Conservation (phyloP, 306 rosid species). For the Prunus padus region DNA sequence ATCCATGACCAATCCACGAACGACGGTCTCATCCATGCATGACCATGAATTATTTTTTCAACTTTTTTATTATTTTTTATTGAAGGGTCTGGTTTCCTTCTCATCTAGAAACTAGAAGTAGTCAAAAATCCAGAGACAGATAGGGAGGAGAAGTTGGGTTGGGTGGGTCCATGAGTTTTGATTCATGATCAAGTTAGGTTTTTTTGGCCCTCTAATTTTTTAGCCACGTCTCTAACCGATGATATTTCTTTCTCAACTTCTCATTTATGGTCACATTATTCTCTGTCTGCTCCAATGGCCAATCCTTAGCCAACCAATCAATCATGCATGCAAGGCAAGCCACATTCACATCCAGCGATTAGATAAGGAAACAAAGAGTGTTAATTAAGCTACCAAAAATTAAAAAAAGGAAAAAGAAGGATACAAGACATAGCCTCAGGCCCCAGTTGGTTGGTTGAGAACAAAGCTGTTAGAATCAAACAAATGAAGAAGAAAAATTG, state of each 20-base stretch:
- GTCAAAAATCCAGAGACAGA: slow-evolving; percentile 14
- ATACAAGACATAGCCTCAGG: not conserved
- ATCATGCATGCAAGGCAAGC: not conserved
- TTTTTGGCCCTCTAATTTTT: not conserved
- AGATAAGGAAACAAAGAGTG: not conserved
- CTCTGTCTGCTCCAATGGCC: not conserved
- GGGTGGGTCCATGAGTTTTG: slow-evolving; percentile 3
- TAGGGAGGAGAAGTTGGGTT: not conserved
- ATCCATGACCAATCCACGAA: not conserved
- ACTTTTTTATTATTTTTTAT: not conserved
- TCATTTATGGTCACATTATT: not conserved
- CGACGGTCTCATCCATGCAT: slow-evolving; percentile 15
- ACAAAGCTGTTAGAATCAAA: not conserved
- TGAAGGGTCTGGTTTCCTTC: slow-evolving; percentile 1
- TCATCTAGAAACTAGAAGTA: not conserved
- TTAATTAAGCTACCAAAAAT: not conserved
- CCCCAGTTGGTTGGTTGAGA: not conserved
- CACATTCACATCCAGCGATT: not conserved
- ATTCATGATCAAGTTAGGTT: not conserved
- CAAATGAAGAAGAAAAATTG: not conserved
- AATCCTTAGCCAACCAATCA: not conserved
- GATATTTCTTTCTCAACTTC: not conserved
- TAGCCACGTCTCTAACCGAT: slow-evolving; percentile 14
- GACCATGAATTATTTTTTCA: too few species aligned
- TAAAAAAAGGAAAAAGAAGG: not conserved